These are phyloP conservation scores for Endotrypanum monterogeii DNA, from an alignment of 208 protist species.

Conservation along the genomic window DNA sequence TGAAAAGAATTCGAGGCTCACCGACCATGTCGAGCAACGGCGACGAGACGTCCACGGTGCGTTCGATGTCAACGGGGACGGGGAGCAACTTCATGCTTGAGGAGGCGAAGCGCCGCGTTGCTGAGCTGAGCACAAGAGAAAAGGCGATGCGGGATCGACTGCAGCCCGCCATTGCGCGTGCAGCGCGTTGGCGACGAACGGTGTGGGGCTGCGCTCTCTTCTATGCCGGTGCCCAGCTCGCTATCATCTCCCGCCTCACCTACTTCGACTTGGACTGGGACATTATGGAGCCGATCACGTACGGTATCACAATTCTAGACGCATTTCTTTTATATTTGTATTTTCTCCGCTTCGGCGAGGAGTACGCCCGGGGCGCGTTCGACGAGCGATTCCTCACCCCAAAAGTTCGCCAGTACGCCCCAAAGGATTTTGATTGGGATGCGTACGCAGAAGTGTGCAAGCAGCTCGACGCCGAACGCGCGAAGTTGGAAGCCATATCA, in stretches of 20 bases:
- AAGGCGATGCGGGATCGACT: slow-evolving; percentile 40
- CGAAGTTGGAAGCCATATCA: slow-evolving; percentile 38
- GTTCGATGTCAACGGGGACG: not conserved
- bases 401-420: slow-evolving; percentile 65
- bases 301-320: slow-evolving; percentile 66
- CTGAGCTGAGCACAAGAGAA: slow-evolving; percentile 36
- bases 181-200: slow-evolving; percentile 54
- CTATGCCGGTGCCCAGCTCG: slow-evolving; percentile 69
- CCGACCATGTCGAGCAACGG: not conserved
- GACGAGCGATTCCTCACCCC: slow-evolving; percentile 50
- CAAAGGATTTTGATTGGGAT: slow-evolving; percentile 71
- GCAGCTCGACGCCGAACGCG: slow-evolving; percentile 46
- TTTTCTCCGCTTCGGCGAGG: slow-evolving; percentile 52
- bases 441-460: slow-evolving; percentile 49
- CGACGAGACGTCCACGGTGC: not conserved
- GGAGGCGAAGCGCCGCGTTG: slow-evolving; percentile 40
- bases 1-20: slow-evolving; percentile 7
- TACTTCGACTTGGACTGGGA: slow-evolving; percentile 92
- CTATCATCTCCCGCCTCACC: slow-evolving; percentile 81
- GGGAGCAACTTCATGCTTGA: slow-evolving; percentile 42
- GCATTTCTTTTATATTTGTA: slow-evolving; percentile 73
- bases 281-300: slow-evolving; percentile 90
- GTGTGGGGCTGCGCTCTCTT: slow-evolving; percentile 67
- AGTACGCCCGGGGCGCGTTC: slow-evolving; percentile 60
- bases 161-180: slow-evolving; percentile 46